Conservation (phyloP, 2,329 filamentous ascomycete genomes). For the Alternaria rosae region DNA sequence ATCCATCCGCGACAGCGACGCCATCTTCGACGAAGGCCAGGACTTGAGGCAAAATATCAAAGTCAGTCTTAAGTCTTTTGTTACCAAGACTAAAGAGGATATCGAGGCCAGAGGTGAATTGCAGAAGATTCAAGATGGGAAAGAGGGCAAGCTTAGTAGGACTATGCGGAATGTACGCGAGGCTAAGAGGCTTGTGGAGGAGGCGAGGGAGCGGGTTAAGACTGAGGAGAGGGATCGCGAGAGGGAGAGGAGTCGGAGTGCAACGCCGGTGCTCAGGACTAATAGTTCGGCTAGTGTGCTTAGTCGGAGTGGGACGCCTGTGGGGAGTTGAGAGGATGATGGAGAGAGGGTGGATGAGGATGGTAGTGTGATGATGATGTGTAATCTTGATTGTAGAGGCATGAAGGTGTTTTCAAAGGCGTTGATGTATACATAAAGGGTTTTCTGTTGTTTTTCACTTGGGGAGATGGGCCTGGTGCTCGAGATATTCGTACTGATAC, state of each 20-base stretch:
- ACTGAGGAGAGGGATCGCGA: constrained; percentile 40
- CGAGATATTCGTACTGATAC: not conserved
- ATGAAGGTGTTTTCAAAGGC: not conserved
- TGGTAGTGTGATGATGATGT: too few relatives aligned
- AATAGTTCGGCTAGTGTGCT: constrained; percentile 31
- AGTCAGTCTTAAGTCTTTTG: constrained; percentile 45
- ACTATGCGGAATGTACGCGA: constrained; percentile 44
- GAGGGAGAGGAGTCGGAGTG: constrained; percentile 32
- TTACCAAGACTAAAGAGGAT: constrained; percentile 46
- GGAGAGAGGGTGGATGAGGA: too few relatives aligned
- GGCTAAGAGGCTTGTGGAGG: constrained; percentile 45
- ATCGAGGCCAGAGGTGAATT: constrained; percentile 42
- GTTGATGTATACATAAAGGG: constrained; percentile 12
- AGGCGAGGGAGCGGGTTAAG: constrained; percentile 42
- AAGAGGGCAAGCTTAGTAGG: constrained; percentile 41
- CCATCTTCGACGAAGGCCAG: constrained; percentile 42
- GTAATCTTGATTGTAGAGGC: too few relatives aligned
- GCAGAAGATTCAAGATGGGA: constrained; percentile 45
- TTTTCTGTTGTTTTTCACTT: not conserved
- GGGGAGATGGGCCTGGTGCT: not conserved
- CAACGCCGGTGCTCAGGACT: constrained; percentile 31
- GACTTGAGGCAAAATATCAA: constrained; percentile 38
- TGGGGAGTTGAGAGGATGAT: constrained; percentile 17
- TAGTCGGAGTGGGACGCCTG: constrained; percentile 32
- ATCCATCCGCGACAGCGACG: constrained; percentile 44